Base-by-base conservation (phyloP, 1,284 basidiomycete species). In the Meripilus lineatus region DNA sequence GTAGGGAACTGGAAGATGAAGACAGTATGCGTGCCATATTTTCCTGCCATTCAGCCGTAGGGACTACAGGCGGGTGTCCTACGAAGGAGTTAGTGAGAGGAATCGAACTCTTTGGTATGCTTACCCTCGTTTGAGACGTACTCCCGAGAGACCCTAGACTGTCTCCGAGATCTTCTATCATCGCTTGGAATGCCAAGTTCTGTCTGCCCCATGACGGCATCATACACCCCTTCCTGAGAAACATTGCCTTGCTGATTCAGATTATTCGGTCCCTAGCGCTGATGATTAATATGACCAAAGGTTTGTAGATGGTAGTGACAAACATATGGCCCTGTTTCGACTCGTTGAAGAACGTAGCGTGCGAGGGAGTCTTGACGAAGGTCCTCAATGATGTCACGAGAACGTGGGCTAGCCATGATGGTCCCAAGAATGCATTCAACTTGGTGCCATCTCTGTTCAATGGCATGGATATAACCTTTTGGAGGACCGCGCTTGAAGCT, bases 381-480 rank as follows among this genome's bases (percentile, higher is more conserved):
- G 53, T 89, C 84, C 25, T 72, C 66, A 28, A 93, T 70, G 40
- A 93, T 63, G 30, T 69, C 70, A 57, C 83, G 79, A 0, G 89
- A 84, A 46, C 84, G 70, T 10, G 79, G 71, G 42, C 84, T 86
- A 52, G 83, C 77, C 44, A 93, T 70, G 40, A 93, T 72, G 20
- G 83, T 79, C 21, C 87, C 89, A 3, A 93, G 70, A 10, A 93
- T 65, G 10, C 89, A 86, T 62, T 93, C 90, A 56, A 92, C 87
- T 58, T 91, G 86, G 56, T 93, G 89, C 77, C 90, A 86, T 53
- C 89, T 68, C 47, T 89, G 86, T 64, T 93, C 89, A 48, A 93
- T 90, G 28, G 89, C 89, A 59, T 89, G 86, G 44, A 93, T 91
- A 59, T 93, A 93, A 18, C 90, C 90, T 60, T 89, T 90, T 4